Base-by-base conservation (phyloP, 495 filamentous ascomycete species). In the Penicillium simplicissimum region DNA sequence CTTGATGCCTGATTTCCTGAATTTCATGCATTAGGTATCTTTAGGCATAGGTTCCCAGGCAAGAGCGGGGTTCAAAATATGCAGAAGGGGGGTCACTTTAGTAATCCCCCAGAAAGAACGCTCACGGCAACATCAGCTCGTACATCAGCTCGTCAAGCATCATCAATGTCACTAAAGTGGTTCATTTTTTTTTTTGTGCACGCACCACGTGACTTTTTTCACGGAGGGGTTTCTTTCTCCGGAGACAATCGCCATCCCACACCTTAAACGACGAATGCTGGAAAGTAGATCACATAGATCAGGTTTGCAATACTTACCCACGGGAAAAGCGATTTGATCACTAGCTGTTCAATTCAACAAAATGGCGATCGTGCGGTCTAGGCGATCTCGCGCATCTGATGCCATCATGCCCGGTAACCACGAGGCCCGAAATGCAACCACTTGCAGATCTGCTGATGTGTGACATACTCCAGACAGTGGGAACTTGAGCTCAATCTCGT, bases 401-500 rank as follows among this genome's bases (percentile, higher is more conserved):
- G 47, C 34, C 11, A 59, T 35, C 28, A 65, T 59, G 43, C 52
- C 58, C 21, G 62, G 65, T 65, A 55, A 40, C 43, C 25, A 34
- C 2, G 15, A 28, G 56, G 33, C 11, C n/a, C 13, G 6, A n/a
- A 57, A 43, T 21, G 38, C 36, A 45, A 25, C 43, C 43, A 60
- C 28, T 37, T 31, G 54, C 54, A 37, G 54, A 40, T 51, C 36
- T 52, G 57, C 49, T 65, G 34, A 65, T 31, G 19, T 28, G 1
- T 31, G 19, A 42, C n/a, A 8, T 38, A 14, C 17, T 31, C 17
- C 31, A 69, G 63, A 62, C 3, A 40, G 47, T 25, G 59, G 62
- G 19, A 45, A 47, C 7, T 14, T 65, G 48, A 69, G 63, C 51
- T 49, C 62, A 0, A 73, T 73, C 7, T 71, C 71, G 7, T 73